A percentile compares a stretch with the other conserved stretches of the same genome.
phyloP scores from a whole-genome alignment of 2,329 filamentous ascomycete genomes.

The Pezicula rhizophila region DNA sequence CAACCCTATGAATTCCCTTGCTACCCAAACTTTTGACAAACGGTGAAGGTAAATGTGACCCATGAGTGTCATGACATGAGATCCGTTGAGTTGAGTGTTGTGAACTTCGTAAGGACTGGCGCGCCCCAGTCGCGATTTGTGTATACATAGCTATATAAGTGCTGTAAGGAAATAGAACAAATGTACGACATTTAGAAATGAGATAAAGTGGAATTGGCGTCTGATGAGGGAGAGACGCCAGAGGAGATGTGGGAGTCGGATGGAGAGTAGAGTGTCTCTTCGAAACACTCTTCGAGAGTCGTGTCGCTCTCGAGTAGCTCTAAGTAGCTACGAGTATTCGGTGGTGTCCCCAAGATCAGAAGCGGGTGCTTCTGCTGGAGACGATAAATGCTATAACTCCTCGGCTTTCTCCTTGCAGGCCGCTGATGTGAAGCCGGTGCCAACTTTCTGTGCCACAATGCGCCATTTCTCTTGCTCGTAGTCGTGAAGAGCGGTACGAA shows the following conservation, averaged over 20 bases:
- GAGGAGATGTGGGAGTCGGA: slow-evolving; percentile 10
- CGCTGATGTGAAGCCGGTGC: slow-evolving; percentile 78
- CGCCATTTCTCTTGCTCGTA: slow-evolving; percentile 93
- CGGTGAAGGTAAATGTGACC: no score
- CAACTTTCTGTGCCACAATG: slow-evolving; percentile 84
- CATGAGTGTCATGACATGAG: no score
- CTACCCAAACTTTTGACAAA: no score
- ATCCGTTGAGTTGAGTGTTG: neutral
- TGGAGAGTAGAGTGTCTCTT: slow-evolving; percentile 14
- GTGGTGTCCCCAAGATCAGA: slow-evolving; percentile 29
- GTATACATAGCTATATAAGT: slow-evolving; percentile 1
- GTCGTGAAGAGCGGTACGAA: slow-evolving; percentile 70
- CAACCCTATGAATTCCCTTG: no score
- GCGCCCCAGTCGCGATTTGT: slow-evolving; percentile 17
- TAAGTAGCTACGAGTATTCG: slow-evolving; percentile 20
- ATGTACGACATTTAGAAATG: neutral
- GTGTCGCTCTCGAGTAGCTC: slow-evolving; percentile 9
- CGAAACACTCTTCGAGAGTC: slow-evolving; percentile 10
- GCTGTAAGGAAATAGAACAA: slow-evolving; percentile 3
- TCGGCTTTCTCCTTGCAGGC: slow-evolving; percentile 66
- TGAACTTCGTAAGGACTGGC: neutral
- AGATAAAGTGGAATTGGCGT: neutral
- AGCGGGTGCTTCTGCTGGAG: slow-evolving; percentile 27
- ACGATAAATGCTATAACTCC: slow-evolving; percentile 30
- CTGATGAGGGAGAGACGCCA: slow-evolving; percentile 4